phyloP scores from a whole-genome alignment of 1,284 basidiomycete species.

The Cryptococcus sp. region DNA sequence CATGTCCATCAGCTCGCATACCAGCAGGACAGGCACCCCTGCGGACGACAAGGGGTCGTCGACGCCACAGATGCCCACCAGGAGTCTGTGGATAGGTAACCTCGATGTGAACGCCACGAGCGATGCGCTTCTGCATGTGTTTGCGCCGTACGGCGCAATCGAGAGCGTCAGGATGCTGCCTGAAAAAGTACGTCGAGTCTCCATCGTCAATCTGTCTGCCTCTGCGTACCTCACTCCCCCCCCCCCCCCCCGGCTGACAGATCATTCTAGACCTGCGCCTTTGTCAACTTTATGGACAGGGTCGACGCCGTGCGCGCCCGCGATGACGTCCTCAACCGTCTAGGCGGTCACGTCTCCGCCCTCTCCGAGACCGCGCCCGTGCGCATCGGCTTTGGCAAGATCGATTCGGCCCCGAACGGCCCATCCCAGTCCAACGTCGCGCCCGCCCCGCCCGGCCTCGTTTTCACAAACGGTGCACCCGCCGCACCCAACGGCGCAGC shows the following conservation, averaged over 20 bases:
- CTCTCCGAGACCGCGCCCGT: slow-evolving; percentile 91
- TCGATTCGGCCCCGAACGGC: slow-evolving; percentile 79
- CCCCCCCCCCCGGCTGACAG: too few relatives aligned
- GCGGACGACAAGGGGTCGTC: slow-evolving; percentile 39
- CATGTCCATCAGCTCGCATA: slow-evolving; percentile 40
- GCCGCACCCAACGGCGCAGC: slow-evolving; percentile 28
- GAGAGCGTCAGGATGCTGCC: slow-evolving; percentile 90
- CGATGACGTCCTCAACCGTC: slow-evolving; percentile 90
- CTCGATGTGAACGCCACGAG: slow-evolving; percentile 88
- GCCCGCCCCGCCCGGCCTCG: slow-evolving; percentile 53
- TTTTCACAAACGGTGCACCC: slow-evolving; percentile 56
- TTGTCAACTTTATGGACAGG: slow-evolving; percentile 96
- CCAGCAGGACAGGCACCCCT: slow-evolving; percentile 42
- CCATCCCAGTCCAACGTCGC: slow-evolving; percentile 67
- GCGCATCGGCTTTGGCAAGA: slow-evolving; percentile 95
- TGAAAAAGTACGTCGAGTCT: slow-evolving; percentile 70
- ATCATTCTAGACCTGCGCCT: slow-evolving; percentile 79
- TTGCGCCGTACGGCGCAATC: slow-evolving; percentile 93
- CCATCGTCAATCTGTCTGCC: not conserved
- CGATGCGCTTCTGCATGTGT: slow-evolving; percentile 89
- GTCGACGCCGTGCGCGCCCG: slow-evolving; percentile 91
- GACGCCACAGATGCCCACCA: slow-evolving; percentile 74
- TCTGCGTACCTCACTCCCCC: not conserved
- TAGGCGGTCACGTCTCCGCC: slow-evolving; percentile 82
- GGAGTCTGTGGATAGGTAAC: slow-evolving; percentile 97